Conservation (phyloP, 1,284 basidiomycete species). For the Irpex rosettiformis region DNA sequence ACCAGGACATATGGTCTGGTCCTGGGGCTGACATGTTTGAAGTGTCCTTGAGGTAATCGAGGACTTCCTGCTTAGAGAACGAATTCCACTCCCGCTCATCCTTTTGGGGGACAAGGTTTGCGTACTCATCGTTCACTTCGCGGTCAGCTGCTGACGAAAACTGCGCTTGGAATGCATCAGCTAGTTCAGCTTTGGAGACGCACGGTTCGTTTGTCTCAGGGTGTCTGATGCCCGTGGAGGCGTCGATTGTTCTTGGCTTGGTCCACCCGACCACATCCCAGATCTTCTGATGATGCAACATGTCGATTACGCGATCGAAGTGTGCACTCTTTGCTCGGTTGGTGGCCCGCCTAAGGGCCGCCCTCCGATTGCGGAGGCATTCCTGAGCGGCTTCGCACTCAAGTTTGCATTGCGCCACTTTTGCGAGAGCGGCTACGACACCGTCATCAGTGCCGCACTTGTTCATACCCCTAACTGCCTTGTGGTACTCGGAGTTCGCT, state of each 20-base stretch:
- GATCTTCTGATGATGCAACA: constrained; percentile 3
- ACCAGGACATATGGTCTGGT: constrained; percentile 11
- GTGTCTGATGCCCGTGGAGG: constrained; percentile 2
- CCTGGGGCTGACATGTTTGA: constrained; percentile 9
- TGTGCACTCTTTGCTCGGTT: constrained; percentile 2
- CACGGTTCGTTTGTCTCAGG: background rate
- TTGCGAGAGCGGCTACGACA: too few species aligned
- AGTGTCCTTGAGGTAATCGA: background rate
- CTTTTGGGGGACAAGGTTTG: constrained; percentile 4
- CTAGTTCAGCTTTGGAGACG: constrained; percentile 1
- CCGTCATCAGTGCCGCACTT: too few species aligned
- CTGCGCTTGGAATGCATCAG: constrained; percentile 6
- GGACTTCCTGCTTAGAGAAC: background rate
- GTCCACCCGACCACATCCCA: constrained; percentile 15
- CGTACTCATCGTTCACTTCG: background rate
- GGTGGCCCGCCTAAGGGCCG: background rate
- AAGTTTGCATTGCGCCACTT: background rate
- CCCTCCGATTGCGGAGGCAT: background rate
- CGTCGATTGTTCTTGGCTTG: background rate
- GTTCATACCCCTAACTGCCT: background rate
- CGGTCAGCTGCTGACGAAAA: constrained; percentile 3
- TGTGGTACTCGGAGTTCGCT: background rate
- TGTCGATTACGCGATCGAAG: constrained; percentile 9
- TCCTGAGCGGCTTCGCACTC: background rate
- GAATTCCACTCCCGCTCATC: background rate